Conservation (phyloP, 371 early-diverging fungal species). For the Batkoa obscura region DNA sequence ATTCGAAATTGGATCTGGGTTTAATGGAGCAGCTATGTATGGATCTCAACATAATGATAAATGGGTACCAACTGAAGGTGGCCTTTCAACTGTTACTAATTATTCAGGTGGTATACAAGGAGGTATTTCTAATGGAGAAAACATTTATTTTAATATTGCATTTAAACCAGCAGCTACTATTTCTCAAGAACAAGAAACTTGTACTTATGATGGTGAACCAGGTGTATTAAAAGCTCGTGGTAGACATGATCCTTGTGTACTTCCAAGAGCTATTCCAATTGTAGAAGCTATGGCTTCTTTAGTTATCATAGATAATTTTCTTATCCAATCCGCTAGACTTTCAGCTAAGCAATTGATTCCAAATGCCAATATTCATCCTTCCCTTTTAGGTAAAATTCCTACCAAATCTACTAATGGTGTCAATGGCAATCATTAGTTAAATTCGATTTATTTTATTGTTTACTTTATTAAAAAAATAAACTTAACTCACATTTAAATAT, state of each 20-base stretch:
- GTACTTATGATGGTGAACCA: conserved; percentile 59
- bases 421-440: too few species aligned
- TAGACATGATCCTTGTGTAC: conserved; percentile 93
- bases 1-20: conserved; percentile 91
- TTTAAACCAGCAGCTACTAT: conserved; percentile 96
- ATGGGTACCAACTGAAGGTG: conserved; percentile 36
- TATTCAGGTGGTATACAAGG: conserved; percentile 94
- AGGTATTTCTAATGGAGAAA: conserved; percentile 90
- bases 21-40: conserved; percentile 64
- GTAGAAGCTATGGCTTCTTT: conserved; percentile 94
- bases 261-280: conserved; percentile 89
- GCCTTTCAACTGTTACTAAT: conserved; percentile 71
- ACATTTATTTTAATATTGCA: conserved; percentile 88
- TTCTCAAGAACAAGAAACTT: conserved; percentile 67
- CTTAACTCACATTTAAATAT: too few species aligned
- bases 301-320: conserved; percentile 69
- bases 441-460: too few species aligned
- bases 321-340: conserved; percentile 43
- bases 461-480: too few species aligned
- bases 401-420: too few species aligned
- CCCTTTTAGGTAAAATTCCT: conserved; percentile 7
- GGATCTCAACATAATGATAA: conserved; percentile 88
- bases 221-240: conserved; percentile 84
- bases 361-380: conserved; percentile 18
- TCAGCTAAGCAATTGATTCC: conserved; percentile 29